Evolutionary conservation across 2,329 filamentous ascomycete species (phyloP).

Genomic region (Gnomoniopsis smithogilvyi): DNA sequence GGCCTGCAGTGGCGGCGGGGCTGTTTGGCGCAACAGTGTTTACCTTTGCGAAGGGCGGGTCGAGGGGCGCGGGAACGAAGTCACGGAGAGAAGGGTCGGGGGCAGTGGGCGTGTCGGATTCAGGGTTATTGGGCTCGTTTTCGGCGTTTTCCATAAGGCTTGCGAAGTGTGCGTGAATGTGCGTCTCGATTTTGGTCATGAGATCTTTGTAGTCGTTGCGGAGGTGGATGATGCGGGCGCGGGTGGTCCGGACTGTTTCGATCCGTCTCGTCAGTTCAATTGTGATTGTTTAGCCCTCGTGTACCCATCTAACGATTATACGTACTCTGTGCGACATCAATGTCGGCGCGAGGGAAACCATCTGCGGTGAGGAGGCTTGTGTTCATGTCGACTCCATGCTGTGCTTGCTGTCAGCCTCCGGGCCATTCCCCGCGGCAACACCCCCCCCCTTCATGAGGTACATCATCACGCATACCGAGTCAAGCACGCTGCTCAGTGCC

Average conservation of each 20-base stretch:
- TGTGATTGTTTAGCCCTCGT: neutral
- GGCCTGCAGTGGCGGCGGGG: conserved; percentile 78
- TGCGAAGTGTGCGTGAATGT: conserved; percentile 90
- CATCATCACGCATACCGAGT: conserved; percentile 57
- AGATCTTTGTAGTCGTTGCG: conserved; percentile 91
- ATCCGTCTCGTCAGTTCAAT: conserved; percentile 6
- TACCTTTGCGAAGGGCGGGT: conserved; percentile 77
- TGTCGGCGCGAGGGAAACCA: conserved; percentile 87
- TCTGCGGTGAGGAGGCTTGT: conserved; percentile 83
- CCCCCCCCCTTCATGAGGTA: neutral
- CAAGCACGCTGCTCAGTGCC: conserved; percentile 80
- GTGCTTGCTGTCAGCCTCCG: conserved; percentile 2
- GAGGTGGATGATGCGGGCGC: conserved; percentile 82
- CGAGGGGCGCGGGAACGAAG: conserved; percentile 32
- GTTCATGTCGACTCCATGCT: conserved; percentile 94
- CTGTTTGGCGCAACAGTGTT: conserved; percentile 76
- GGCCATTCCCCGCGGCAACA: no score
- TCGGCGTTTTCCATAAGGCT: conserved; percentile 41
- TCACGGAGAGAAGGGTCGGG: conserved; percentile 26
- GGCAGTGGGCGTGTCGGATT: conserved; percentile 28
- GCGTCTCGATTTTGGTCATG: conserved; percentile 79
- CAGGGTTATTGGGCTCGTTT: conserved; percentile 33
- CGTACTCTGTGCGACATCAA: conserved; percentile 91
- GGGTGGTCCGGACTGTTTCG: conserved; percentile 79
- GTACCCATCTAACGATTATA: neutral